Percentiles rank a stretch among this genome's conserved stretches.
Evolutionary conservation across 768 basidiomycete genomes (phyloP).

Genomic region (Phlebiopsis gigantea): DNA sequence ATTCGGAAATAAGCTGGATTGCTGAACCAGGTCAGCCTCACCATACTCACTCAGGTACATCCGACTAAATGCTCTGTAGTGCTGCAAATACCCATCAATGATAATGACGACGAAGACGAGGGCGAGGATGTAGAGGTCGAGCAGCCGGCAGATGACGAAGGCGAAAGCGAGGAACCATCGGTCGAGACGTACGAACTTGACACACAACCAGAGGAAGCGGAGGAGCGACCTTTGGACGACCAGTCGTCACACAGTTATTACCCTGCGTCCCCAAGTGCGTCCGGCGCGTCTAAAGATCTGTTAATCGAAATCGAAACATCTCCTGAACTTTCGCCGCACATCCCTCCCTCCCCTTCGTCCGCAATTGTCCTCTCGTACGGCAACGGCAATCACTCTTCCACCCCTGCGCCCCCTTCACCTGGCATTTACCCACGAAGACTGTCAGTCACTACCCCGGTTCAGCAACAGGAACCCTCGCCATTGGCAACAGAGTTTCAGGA

Average conservation of each 20-base stretch:
- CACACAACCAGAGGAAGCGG: not conserved
- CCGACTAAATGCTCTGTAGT: conserved; percentile 29
- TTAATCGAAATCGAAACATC: conserved; percentile 61
- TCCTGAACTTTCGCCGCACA: conserved; percentile 40
- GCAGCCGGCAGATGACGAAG: no score
- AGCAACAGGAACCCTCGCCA: conserved; percentile 57
- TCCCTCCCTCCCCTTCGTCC: conserved; percentile 47
- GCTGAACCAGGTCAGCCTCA: conserved; percentile 60
- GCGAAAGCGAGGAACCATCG: conserved; percentile 24
- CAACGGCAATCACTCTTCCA: conserved; percentile 37
- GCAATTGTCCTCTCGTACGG: conserved; percentile 38
- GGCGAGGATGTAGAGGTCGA: conserved; percentile 51
- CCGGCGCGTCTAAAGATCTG: conserved; percentile 56
- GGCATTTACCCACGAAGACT: conserved; percentile 51
- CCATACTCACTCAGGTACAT: not conserved
- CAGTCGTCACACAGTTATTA: conserved; percentile 43
- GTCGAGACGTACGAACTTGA: not conserved
- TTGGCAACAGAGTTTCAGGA: conserved; percentile 24
- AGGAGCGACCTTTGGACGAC: conserved; percentile 29
- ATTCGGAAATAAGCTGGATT: conserved; percentile 70
- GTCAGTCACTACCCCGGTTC: conserved; percentile 53
- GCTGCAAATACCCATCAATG: conserved; percentile 57
- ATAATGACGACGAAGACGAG: conserved; percentile 40
- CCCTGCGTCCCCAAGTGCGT: conserved; percentile 29
- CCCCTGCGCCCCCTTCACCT: conserved; percentile 43